These are phyloP conservation scores for Silene vulgaris DNA, from an alignment of 179 eudicot species.

Conservation along the genomic window DNA sequence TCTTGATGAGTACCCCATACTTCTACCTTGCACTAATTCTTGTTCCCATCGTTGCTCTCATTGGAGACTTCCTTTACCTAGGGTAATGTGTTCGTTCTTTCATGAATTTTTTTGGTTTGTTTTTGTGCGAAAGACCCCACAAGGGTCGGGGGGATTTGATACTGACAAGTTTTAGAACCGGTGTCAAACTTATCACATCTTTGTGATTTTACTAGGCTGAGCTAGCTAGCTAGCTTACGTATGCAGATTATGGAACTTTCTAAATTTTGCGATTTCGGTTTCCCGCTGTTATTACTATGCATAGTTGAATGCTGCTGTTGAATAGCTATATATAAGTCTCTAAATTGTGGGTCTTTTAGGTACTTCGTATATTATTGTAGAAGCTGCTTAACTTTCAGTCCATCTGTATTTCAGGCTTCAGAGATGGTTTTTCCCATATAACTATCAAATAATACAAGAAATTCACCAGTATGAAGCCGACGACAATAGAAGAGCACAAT, in stretches of 20 bases:
- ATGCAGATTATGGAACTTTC: not conserved
- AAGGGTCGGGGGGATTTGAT: not conserved
- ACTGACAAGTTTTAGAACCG: not conserved
- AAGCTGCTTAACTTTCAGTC: not conserved
- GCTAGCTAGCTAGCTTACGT: not conserved
- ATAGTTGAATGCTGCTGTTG: not conserved
- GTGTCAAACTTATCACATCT: too few relatives aligned
- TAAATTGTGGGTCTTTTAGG: too few relatives aligned
- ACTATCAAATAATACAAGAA: slow-evolving; percentile 86
- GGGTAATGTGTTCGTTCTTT: slow-evolving; percentile 45
- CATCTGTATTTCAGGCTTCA: slow-evolving; percentile 49
- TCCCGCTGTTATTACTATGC: too few relatives aligned
- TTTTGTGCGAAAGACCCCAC: not conserved
- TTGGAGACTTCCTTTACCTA: slow-evolving; percentile 68
- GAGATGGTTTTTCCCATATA: slow-evolving; percentile 88
- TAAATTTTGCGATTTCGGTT: not conserved
- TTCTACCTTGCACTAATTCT: slow-evolving; percentile 68
- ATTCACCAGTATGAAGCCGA: slow-evolving; percentile 64
- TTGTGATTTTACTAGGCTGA: not conserved
- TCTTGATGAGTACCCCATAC: slow-evolving; percentile 74
- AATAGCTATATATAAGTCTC: too few relatives aligned
- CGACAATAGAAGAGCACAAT: slow-evolving; percentile 37
- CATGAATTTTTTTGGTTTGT: not conserved
- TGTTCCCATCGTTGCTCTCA: slow-evolving; percentile 77
- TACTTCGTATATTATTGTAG: too few relatives aligned